Percentiles rank a stretch among this genome's conserved stretches.
Evolutionary conservation across 1,284 basidiomycete genomes (phyloP).

Genomic region (Cryptococcus sp.): DNA sequence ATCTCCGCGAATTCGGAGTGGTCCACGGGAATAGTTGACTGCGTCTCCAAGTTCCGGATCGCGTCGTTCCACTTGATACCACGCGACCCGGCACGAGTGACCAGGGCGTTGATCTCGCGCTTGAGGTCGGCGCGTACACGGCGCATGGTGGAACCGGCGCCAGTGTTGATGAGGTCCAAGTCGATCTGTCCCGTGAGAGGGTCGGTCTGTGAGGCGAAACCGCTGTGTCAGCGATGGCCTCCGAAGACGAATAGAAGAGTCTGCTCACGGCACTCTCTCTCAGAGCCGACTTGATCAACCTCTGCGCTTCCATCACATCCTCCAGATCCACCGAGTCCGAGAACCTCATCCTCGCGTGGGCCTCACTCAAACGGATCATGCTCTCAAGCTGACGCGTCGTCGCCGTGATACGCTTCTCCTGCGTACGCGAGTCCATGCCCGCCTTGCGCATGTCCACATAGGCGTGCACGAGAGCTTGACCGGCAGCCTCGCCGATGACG

Average conservation of each 20-base stretch:
- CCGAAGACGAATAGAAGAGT: neutral
- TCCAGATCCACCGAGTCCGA: constrained; percentile 74
- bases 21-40: constrained; percentile 75
- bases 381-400: constrained; percentile 96
- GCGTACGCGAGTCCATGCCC: constrained; percentile 78
- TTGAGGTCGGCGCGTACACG: constrained; percentile 79
- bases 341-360: constrained; percentile 93
- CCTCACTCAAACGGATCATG: constrained; percentile 97
- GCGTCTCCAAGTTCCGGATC: constrained; percentile 66
- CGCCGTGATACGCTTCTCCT: constrained; percentile 93
- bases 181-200: constrained; percentile 88
- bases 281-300: constrained; percentile 93
- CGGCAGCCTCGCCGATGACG: constrained; percentile 80
- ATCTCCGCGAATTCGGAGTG: constrained; percentile 75
- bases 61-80: constrained; percentile 78
- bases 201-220: constrained; percentile 60
- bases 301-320: constrained; percentile 86
- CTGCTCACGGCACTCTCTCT: constrained; percentile 68
- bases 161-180: constrained; percentile 92
- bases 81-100: constrained; percentile 55
- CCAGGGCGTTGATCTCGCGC: constrained; percentile 63
- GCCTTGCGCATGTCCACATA: constrained; percentile 94
- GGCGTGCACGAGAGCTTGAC: constrained; percentile 74
- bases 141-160: constrained; percentile 79
- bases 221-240: neutral